A percentile compares a stretch with the other conserved stretches of the same genome.
Conservation (phyloP, 2,329 filamentous ascomycete genomes). For the Penicillium sp. region DNA sequence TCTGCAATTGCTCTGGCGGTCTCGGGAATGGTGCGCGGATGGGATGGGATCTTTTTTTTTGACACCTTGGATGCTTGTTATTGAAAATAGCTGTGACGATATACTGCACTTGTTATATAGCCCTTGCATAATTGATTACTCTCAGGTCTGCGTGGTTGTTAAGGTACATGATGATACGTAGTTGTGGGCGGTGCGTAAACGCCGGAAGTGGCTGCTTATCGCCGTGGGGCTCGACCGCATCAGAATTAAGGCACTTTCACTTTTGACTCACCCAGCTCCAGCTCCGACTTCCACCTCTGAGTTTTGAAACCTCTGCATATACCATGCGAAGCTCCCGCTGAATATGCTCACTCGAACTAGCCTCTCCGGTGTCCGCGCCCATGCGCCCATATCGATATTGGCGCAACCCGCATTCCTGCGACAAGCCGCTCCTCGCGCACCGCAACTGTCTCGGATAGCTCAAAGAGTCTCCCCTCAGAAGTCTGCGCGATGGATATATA, state of each 20-base stretch:
- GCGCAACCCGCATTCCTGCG: slow-evolving; percentile 1
- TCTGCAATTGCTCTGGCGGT: slow-evolving; percentile 20
- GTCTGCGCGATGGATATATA: slow-evolving; percentile 5
- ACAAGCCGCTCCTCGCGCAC: neutral
- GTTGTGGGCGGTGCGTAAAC: neutral
- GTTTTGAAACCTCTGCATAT: neutral
- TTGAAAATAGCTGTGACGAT: slow-evolving; percentile 9
- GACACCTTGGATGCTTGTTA: neutral
- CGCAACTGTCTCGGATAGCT: neutral
- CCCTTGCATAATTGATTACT: slow-evolving; percentile 16
- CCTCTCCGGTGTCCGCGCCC: slow-evolving; percentile 6
- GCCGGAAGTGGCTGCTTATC: slow-evolving; percentile 16
- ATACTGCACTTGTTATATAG: slow-evolving; percentile 9
- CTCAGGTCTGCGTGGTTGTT: neutral
- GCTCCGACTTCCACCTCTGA: neutral
- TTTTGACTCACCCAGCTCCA: slow-evolving; percentile 5
- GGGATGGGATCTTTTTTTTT: slow-evolving; percentile 8
- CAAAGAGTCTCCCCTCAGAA: neutral
- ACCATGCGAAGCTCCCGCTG: neutral
- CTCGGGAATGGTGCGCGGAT: slow-evolving; percentile 18
- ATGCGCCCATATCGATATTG: neutral
- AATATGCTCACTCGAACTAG: slow-evolving; percentile 1
- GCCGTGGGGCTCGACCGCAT: slow-evolving; percentile 4
- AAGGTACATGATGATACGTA: neutral
- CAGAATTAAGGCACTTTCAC: neutral